Conservation (phyloP, 352 stramenopile species). For the Pythium aphanidermatum region DNA sequence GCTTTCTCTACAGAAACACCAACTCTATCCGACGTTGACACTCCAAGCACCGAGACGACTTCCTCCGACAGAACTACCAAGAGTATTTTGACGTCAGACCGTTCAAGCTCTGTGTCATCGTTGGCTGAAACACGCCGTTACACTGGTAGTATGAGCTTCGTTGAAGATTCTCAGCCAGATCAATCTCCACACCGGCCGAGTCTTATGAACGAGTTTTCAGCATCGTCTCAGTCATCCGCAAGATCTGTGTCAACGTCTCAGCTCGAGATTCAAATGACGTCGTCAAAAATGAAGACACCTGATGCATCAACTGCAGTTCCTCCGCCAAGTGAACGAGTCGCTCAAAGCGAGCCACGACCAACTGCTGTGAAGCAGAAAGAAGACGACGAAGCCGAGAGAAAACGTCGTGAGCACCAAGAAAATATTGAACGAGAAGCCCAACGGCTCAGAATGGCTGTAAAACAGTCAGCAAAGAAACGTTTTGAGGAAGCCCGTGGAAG, state of each 20-base stretch:
- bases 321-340: constrained; percentile 11
- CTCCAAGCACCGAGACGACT: no score
- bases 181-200: constrained; percentile 10
- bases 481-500: constrained; percentile 73
- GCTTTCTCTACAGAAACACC: no score
- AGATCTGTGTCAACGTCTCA: constrained; percentile 12
- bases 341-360: constrained; percentile 19
- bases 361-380: constrained; percentile 7
- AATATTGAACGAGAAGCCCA: constrained; percentile 61
- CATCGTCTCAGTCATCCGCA: constrained; percentile 1
- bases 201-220: constrained; percentile 4
- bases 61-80: no score
- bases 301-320: constrained; percentile 5
- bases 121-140: constrained; percentile 3
- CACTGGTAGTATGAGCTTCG: constrained; percentile 12
- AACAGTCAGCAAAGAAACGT: constrained; percentile 65
- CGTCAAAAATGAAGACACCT: constrained; percentile 17
- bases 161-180: constrained; percentile 25
- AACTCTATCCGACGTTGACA: no score
- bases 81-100: constrained; percentile 8
- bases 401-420: constrained; percentile 45
- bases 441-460: constrained; percentile 52
- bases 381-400: constrained; percentile 28
- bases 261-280: constrained; percentile 11
- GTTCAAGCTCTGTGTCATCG: constrained; percentile 16